Base-by-base conservation (phyloP, 371 early-diverging fungal species). In the Apophysomyces trapeziformis region DNA sequence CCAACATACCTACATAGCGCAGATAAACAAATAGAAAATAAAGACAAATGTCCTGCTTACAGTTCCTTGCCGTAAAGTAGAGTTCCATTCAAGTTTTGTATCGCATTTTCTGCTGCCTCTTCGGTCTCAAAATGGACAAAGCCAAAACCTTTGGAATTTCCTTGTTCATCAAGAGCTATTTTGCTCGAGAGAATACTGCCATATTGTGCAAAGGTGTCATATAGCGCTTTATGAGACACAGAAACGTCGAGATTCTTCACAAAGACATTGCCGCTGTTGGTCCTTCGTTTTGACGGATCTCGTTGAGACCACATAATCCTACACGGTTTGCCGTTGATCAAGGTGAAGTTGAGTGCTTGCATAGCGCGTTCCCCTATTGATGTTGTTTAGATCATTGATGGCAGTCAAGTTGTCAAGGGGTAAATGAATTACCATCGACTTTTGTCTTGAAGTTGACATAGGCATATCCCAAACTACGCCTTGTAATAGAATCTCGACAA, bases 201-300 rank as follows among this genome's bases (percentile, higher is more conserved):
- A 74, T 99, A 99, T 38, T 96, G 93, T n/a, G 94, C 87, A 85
- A 99, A 99, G 54, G 99, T 99, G 76, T 99, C 99, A 80, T 98
- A 93, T 37, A 99, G 90, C 46, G 99, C 93, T 68, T 89, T 96
- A 85, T 94, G 92, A 77, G 96, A 96, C 66, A 99, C 96, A 47
- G 91, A 71, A 18, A 90, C 82, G 82, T 96, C 96, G 58, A 99
- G 85, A 89, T 99, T 99, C 89, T 99, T 99, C 83, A 99, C 97
- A 81, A 99, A 95, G 70, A 99, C 91, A 87, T 99, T 99, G 72
- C 98, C 98, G 38, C 85, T 81, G 37, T 95, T 94, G 58, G 86
- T 80, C 69, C 87, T 86, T 78, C 98, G 94, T 73, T 92, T 86
- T 21, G 93, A 83, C 12, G 96, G 94, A 84, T 99, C 96, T 58